Evolutionary conservation across 352 stramenopile genomes (phyloP), one percentile per base, ranked within the genome.

Genomic region (Globisporangium apiculatum): DNA sequence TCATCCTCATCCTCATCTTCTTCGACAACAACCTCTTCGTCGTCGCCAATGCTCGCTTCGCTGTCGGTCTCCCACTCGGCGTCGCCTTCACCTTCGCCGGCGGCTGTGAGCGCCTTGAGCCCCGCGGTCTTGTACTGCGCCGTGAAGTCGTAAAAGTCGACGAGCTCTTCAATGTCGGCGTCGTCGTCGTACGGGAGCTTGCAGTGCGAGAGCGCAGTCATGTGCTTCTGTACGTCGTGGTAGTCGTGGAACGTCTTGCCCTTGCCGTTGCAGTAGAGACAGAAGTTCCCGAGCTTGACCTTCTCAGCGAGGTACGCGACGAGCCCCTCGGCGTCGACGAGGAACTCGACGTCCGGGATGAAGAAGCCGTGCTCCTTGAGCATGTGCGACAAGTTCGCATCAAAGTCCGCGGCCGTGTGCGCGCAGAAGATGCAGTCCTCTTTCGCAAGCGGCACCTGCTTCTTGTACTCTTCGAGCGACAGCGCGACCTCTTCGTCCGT

Each of bases 301-400:
- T 99, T 99, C 71, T 98, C 91, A 7, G 91, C 84, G 63, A 96
- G 79, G 72, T 99, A 99, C 48, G 76, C 78, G 2, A 98, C 64
- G 18, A 98, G 70, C 0, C 94, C 95, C 61, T 96, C 77, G 10
- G 94, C 47, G 65, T 98, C 93, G 7, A 82, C 67, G 35, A 97
- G 65, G 66, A 92, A 98, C 64, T 98, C 93, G 45, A 89, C 66
- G 66, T 98, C 95, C 5, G 96, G 96, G 45, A 99, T 79, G 71
- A 97, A 98, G 69, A 98, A 98, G 35, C 90, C 94, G 72, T 98
- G 97, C 49, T 89, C 85, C 55, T 90, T 88, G 41, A 93, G 72
- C 93, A 98, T 98, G 67, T 97, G 91, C 38, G 74, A 62, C 48
- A 98, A 63, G 42, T 72, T 88, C 41, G 76, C 55, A 51, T 92